Evolutionary conservation across 768 basidiomycete genomes (phyloP).

Genomic region (Agaricus sinodeliciosus): DNA sequence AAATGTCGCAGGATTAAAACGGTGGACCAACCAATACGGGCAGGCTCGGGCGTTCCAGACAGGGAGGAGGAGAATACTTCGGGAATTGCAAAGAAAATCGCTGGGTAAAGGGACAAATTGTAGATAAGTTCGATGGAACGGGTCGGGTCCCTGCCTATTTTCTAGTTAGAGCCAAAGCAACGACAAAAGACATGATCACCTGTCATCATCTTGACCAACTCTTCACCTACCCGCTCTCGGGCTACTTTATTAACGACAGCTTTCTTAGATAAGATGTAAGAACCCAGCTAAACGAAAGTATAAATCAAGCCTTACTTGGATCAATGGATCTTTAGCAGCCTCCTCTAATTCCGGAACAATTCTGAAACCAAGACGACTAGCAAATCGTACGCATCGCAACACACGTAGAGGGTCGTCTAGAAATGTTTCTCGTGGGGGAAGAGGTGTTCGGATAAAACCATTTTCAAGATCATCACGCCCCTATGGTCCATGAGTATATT

Average conservation of each 20-base stretch:
- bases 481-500: constrained; percentile 28
- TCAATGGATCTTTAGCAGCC: constrained; percentile 52
- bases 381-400: constrained; percentile 86
- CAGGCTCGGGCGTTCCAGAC: constrained; percentile 33
- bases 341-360: constrained; percentile 62
- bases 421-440: constrained; percentile 84
- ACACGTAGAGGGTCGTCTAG: constrained; percentile 91
- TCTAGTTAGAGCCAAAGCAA: background rate
- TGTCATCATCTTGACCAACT: constrained; percentile 91
- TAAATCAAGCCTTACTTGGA: constrained; percentile 44
- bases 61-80: constrained; percentile 33
- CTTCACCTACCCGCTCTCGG: constrained; percentile 87
- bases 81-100: constrained; percentile 57
- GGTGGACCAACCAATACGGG: constrained; percentile 43
- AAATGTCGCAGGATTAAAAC: constrained; percentile 53
- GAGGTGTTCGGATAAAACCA: constrained; percentile 81
- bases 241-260: constrained; percentile 77
- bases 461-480: constrained; percentile 79
- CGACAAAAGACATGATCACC: constrained; percentile 31
- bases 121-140: constrained; percentile 71
- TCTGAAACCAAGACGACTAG: constrained; percentile 81
- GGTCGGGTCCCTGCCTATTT: constrained; percentile 65
- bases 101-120: constrained; percentile 59
- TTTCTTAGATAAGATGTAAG: constrained; percentile 32
- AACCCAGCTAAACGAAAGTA: constrained; percentile 14